A percentile compares a stretch with the other conserved stretches of the same genome.
These are phyloP conservation scores for Kockiozyma suomiensis DNA, from an alignment of 805 yeast species.

Conservation along the genomic window DNA sequence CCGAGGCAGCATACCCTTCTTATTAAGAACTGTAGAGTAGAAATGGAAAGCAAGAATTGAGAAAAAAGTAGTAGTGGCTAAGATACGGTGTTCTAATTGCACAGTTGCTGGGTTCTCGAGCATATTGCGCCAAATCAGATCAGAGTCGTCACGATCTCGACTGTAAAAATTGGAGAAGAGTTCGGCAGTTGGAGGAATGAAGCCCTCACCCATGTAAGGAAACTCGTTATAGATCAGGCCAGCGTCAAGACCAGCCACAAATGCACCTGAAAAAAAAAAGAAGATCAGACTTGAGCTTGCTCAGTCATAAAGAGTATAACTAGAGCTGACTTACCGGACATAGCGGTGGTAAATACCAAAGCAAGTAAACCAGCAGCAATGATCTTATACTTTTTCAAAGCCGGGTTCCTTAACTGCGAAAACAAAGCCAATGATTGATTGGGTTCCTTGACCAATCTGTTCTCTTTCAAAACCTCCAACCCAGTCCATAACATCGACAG, in stretches of 20 bases:
- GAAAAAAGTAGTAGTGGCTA: constrained; percentile 80
- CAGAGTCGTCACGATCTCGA: constrained; percentile 66
- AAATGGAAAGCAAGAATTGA: constrained; percentile 53
- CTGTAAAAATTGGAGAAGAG: constrained; percentile 74
- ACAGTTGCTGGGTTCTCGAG: constrained; percentile 96
- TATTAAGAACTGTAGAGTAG: constrained; percentile 42
- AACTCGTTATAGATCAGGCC: constrained; percentile 94
- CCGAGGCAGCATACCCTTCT: constrained; percentile 53
- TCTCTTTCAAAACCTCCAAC: constrained; percentile 75
- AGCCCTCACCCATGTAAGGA: constrained; percentile 87
- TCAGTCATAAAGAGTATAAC: constrained; percentile 78
- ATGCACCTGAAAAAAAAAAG: constrained; percentile 77
- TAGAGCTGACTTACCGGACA: constrained; percentile 95
- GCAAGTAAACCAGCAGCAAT: constrained; percentile 60
- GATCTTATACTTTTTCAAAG: constrained; percentile 59
- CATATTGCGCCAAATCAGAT: constrained; percentile 86
- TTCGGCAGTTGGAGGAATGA: constrained; percentile 76
- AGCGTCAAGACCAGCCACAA: constrained; percentile 98
- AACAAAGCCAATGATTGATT: constrained; percentile 56
- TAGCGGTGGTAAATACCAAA: constrained; percentile 83
- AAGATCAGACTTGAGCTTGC: constrained; percentile 69
- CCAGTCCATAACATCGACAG: constrained; percentile 91
- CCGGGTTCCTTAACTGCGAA: constrained; percentile 58
- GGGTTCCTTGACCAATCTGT: constrained; percentile 68
- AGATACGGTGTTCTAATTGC: constrained; percentile 83